Base-by-base conservation (phyloP, 208 protist species). In the Leptomonas pyrrhocoris region DNA sequence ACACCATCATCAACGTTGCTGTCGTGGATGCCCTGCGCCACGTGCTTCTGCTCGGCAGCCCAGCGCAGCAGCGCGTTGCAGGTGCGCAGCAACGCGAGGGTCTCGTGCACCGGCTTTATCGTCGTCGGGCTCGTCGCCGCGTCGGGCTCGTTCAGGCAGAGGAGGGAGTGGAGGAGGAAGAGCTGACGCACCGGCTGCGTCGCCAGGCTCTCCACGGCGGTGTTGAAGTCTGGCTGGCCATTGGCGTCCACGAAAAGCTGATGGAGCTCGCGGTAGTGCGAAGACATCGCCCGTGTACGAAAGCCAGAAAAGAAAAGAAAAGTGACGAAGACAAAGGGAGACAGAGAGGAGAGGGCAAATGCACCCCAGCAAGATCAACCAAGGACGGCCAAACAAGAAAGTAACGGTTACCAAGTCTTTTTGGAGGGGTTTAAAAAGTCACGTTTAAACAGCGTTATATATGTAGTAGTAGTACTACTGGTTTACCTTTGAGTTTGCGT, bases 211-310 rank as follows among this genome's bases (percentile, higher is more conserved):
- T 83, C 80, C 48, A 85, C 74, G 3, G 60, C 66, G 25, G 51
- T 45, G 30, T 89, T 73, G 48, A 94, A 94, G 62, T 89, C 79
- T 48, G 79, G 54, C 25, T 76, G 69, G 13, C 56, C 72, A 36
- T 88, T 76, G 31, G 76, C 77, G 18, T 80, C 62, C 57, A 73
- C 79, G 57, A 91, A 77, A 25, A 83, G 51, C 43, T 77, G 61
- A 36, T 72, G 58, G 38, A 93, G 57, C 60, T 89, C 87, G 23
- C 83, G 77, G 57, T 84, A 85, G 64, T 84, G 84, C 30, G 83
- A 65, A 23, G 85, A 86, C 88, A 90, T 91, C 8, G 8, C 18
- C 3, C n/a, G n/a, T n/a, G n/a, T n/a, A n/a, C n/a, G n/a, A n/a
- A n/a, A n/a, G n/a, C n/a, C n/a, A n/a, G 16, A 15, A 13, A 16